These are phyloP conservation scores for Agastache rugosa DNA, from an alignment of 257 asterid species.

Conservation along the genomic window DNA sequence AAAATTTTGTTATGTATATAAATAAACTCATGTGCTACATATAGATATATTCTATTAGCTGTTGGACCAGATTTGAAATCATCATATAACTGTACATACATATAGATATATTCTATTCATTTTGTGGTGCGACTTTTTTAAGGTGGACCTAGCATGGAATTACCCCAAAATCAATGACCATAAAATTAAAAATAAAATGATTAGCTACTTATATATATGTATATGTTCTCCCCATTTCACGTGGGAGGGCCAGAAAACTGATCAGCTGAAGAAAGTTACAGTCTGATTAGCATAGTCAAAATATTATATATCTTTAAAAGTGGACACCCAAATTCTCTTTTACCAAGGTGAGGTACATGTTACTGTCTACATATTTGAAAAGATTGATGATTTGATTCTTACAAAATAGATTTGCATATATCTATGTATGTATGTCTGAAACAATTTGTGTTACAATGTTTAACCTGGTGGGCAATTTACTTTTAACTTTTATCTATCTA, in stretches of 20 bases:
- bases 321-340: constrained; percentile 25
- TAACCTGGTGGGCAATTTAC: not conserved
- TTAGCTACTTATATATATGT: constrained; percentile 13
- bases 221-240: constrained; percentile 25
- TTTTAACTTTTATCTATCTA: not conserved
- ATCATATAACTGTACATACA: constrained; percentile 1
- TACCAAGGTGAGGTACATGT: constrained; percentile 14
- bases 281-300: constrained; percentile 27
- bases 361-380: not conserved
- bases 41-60: not conserved
- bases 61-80: not conserved
- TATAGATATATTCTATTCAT: no score
- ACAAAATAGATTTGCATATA: not conserved
- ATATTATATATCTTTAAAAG: not conserved
- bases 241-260: constrained; percentile 34
- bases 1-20: constrained; percentile 31
- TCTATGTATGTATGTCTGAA: not conserved
- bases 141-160: no score
- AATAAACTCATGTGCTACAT: constrained; percentile 31
- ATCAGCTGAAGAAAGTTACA: constrained; percentile 10
- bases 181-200: not conserved
- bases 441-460: not conserved
- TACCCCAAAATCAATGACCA: no score
- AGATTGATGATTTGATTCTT: not conserved
- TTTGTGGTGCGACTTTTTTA: no score